These are phyloP conservation scores for Fragilaria radians DNA, from an alignment of 108 stramenopile species.

Conservation along the genomic window DNA sequence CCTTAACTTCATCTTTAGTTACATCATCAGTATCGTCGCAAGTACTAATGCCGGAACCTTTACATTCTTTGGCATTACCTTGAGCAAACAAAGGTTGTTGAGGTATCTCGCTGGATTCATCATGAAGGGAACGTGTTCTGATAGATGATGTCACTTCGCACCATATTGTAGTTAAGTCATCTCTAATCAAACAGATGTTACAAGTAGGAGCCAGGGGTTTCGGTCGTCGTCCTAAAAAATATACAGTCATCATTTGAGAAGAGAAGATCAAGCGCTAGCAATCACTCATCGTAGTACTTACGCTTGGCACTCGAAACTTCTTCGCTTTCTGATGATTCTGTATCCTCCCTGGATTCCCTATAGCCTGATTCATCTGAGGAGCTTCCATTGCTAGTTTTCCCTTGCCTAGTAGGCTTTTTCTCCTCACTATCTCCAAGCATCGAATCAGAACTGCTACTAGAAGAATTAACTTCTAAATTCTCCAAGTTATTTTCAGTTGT, in stretches of 20 bases:
- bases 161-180: conserved; percentile 77
- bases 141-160: conserved; percentile 84
- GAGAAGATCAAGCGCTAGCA: no score
- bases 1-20: conserved; percentile 22
- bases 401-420: conserved; percentile 16
- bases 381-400: conserved; percentile 21
- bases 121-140: conserved; percentile 33
- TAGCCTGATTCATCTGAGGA: conserved; percentile 77
- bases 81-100: conserved; percentile 1
- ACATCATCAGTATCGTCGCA: conserved; percentile 6
- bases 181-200: conserved; percentile 64
- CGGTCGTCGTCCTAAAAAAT: conserved; percentile 13
- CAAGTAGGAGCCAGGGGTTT: conserved; percentile 63
- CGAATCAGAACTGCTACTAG: conserved; percentile 40
- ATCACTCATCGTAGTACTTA: conserved; percentile 16
- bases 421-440: conserved; percentile 35
- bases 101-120: conserved; percentile 28
- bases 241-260: no score
- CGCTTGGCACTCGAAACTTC: conserved; percentile 33
- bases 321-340: conserved; percentile 43
- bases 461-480: conserved; percentile 37
- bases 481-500: background rate
- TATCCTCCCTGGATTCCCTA: conserved; percentile 69
- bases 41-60: background rate
- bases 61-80: conserved; percentile 3